These are phyloP conservation scores for Gaultheria prostrata DNA, from an alignment of 148 eudicot species.

Conservation along the genomic window DNA sequence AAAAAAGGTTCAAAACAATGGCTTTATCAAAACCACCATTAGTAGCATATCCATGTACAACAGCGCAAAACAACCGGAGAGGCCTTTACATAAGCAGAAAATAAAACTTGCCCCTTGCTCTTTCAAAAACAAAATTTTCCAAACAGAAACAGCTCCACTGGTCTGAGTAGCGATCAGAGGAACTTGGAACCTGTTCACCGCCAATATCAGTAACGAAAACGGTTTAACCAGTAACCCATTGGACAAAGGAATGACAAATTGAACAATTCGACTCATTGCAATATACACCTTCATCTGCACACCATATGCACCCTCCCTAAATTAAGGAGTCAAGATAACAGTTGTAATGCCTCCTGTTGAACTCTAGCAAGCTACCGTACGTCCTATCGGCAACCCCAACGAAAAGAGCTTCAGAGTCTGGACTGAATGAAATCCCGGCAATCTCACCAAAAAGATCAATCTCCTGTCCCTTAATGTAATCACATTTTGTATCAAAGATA, in stretches of 20 bases:
- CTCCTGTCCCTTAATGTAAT: slow-evolving; percentile 59
- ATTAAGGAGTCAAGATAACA: slow-evolving; percentile 47
- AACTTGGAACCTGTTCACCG: background rate
- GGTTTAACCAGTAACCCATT: background rate
- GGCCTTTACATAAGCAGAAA: background rate
- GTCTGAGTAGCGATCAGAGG: no score
- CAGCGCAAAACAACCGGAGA: background rate
- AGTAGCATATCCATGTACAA: background rate
- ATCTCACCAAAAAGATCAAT: slow-evolving; percentile 89
- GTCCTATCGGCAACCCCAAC: slow-evolving; percentile 80
- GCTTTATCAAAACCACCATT: background rate
- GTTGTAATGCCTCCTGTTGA: slow-evolving; percentile 42
- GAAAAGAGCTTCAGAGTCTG: slow-evolving; percentile 81
- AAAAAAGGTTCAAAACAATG: background rate
- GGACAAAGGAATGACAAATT: background rate
- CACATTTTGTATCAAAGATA: slow-evolving; percentile 52
- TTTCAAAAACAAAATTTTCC: background rate
- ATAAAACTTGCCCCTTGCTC: background rate
- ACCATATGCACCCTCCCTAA: background rate
- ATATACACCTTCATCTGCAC: background rate
- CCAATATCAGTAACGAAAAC: background rate
- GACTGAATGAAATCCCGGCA: slow-evolving; percentile 84
- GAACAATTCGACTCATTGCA: background rate
- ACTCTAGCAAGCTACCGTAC: slow-evolving; percentile 86
- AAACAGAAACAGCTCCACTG: background rate